Evolutionary conservation across 768 basidiomycete species (phyloP), one percentile per base, ranked within the genome.

Genomic region (Gyrodon lividus): DNA sequence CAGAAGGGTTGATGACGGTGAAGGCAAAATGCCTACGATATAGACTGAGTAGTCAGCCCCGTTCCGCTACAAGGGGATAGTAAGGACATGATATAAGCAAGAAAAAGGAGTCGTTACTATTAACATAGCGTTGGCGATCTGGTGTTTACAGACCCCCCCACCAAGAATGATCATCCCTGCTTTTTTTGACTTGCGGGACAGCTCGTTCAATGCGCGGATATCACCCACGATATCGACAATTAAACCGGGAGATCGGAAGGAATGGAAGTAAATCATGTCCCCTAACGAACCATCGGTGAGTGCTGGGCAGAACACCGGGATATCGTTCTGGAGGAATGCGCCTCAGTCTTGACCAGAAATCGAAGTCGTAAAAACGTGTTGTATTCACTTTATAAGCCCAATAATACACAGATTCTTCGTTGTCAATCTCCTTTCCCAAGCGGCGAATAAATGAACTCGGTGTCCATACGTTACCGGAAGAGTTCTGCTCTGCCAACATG

Each of bases 211-310:
- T 34, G 80, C 76, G 19, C 95, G 85, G 50, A 99, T 98, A 66
- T 99, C 97, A 58, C 83, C 81, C 12, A 98, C 95, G 56, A 99
- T 97, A 65, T 99, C 97, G 54, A 99, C 74, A 19, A 89, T 74
- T 44, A 99, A 78, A 10, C 87, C 89, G 1, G 90, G 91, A 39
- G 80, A 82, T 55, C 83, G 80, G 78, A 94, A 99, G 12, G 94
- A 95, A 72, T 98, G 97, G 68, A 98, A 98, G 72, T 98, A 99
- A 34, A 98, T 86, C 95, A 98, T 98, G 69, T 99, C 97, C 50
- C 97, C 97, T 50, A 99, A 79, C 0, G 97, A 98, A 10, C 97
- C 97, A 64, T 99, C 97, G 23, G 97, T 99, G 43, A 99, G 73
- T 1, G 97, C 97, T 20, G 97, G 97, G 68, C 97, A 99, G 73